Evolutionary conservation across 257 asterid genomes (phyloP).

Genomic region (Marsdenia floribunda): DNA sequence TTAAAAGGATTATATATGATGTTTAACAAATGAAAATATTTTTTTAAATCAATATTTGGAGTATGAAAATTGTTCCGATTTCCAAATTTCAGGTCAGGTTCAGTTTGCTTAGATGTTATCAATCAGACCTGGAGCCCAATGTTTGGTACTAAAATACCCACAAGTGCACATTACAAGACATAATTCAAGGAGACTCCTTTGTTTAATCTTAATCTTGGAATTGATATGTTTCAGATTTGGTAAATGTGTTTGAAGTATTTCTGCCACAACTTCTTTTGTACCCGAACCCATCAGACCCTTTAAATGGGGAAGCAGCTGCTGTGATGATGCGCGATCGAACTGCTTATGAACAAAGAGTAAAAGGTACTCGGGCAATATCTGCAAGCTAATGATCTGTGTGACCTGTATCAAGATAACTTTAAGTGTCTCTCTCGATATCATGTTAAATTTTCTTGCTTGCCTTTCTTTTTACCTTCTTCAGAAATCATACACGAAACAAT

Average conservation of each 20-base stretch:
- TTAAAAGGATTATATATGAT: background rate
- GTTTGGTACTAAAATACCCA: slow-evolving; percentile 60
- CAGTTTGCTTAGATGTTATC: slow-evolving; percentile 93
- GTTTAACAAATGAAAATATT: background rate
- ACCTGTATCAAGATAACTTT: too few species aligned
- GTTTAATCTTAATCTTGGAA: background rate
- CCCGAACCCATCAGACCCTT: slow-evolving; percentile 94
- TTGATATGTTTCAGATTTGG: slow-evolving; percentile 50
- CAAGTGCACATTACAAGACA: background rate
- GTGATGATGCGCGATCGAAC: slow-evolving; percentile 85
- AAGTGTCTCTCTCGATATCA: too few species aligned
- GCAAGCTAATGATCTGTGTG: too few species aligned
- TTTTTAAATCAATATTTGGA: too few species aligned
- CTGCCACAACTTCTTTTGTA: slow-evolving; percentile 90
- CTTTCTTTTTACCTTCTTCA: background rate
- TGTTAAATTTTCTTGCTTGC: background rate
- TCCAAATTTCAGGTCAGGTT: slow-evolving; percentile 74
- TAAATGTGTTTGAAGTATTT: slow-evolving; percentile 92
- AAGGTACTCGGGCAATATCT: slow-evolving; percentile 45
- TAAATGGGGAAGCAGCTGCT: slow-evolving; percentile 97
- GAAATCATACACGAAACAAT: too few species aligned
- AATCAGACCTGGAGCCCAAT: slow-evolving; percentile 99
- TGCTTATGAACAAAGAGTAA: slow-evolving; percentile 75
- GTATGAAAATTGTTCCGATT: slow-evolving; percentile 1
- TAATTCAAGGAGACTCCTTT: background rate